A percentile compares a stretch with the other conserved stretches of the same genome.
Conservation (phyloP, 2,329 filamentous ascomycete genomes). For the Hypomyces perniciosus region DNA sequence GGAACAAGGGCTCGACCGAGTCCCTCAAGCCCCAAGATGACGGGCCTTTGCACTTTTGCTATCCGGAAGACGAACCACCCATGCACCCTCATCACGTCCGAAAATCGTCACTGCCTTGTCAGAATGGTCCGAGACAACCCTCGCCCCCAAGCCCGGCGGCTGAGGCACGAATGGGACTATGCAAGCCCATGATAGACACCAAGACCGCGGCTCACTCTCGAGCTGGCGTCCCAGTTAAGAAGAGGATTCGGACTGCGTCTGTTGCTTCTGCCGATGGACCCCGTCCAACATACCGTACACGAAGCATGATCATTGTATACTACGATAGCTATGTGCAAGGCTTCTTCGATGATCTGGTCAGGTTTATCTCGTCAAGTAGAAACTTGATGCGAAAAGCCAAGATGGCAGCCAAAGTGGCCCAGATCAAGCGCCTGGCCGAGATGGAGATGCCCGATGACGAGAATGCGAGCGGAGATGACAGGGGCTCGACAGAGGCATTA, state of each 20-base stretch:
- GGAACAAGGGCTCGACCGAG: conserved; percentile 49
- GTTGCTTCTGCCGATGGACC: conserved; percentile 44
- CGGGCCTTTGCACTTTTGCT: conserved; percentile 19
- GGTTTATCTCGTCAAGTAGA: conserved; percentile 70
- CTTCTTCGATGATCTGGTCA: conserved; percentile 75
- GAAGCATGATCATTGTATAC: conserved; percentile 78
- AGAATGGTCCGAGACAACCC: conserved; percentile 10
- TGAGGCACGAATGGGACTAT: conserved; percentile 22
- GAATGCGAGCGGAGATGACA: conserved; percentile 33
- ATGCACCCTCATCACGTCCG: background rate
- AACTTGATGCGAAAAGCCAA: conserved; percentile 85
- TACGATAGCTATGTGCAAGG: conserved; percentile 85
- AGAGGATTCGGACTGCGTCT: conserved; percentile 46
- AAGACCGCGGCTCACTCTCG: conserved; percentile 39
- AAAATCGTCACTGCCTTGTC: background rate
- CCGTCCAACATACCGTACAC: conserved; percentile 56
- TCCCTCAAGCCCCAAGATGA: conserved; percentile 47
- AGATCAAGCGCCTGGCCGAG: conserved; percentile 55
- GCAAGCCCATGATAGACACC: conserved; percentile 40
- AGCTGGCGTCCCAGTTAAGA: conserved; percentile 40
- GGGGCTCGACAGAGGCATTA: conserved; percentile 23
- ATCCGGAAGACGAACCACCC: conserved; percentile 15
- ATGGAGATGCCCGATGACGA: conserved; percentile 50
- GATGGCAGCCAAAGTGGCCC: conserved; percentile 69
- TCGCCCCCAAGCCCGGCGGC: conserved; percentile 9